phyloP scores from a whole-genome alignment of 1,284 basidiomycete genomes.

The Cryptococcus sp. region DNA sequence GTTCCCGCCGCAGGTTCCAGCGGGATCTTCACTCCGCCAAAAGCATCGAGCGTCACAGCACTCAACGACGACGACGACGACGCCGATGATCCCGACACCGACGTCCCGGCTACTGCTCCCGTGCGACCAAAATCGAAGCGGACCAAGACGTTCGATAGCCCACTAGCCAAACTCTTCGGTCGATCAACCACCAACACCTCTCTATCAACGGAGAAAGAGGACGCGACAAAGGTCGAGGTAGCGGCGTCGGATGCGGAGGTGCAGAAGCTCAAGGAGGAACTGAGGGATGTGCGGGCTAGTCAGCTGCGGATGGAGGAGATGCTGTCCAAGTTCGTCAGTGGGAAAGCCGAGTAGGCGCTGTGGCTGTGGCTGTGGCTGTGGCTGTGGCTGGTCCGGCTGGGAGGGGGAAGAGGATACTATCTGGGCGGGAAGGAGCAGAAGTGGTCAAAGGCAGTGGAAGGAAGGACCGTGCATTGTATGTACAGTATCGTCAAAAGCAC shows the following conservation, averaged over 20 bases:
- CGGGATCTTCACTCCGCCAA: constrained; percentile 22
- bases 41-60: constrained; percentile 13
- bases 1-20: constrained; percentile 1
- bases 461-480: too few species aligned
- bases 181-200: neutral
- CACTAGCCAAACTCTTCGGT: constrained; percentile 39
- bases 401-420: too few species aligned
- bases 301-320: constrained; percentile 47
- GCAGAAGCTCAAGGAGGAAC: constrained; percentile 35
- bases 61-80: constrained; percentile 6
- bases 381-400: too few species aligned
- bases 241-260: constrained; percentile 17
- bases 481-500: too few species aligned
- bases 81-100: neutral
- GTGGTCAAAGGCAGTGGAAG: too few species aligned
- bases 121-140: constrained; percentile 5
- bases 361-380: too few species aligned
- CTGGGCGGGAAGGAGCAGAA: too few species aligned
- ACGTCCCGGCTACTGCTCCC: neutral
- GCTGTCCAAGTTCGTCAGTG: constrained; percentile 29
- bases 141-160: constrained; percentile 16
- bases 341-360: neutral
- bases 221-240: constrained; percentile 57
- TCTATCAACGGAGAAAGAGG: constrained; percentile 45
- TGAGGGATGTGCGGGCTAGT: constrained; percentile 34